These are phyloP conservation scores for Xylogone sp. DNA, from an alignment of 2,329 filamentous ascomycete species.

Conservation along the genomic window DNA sequence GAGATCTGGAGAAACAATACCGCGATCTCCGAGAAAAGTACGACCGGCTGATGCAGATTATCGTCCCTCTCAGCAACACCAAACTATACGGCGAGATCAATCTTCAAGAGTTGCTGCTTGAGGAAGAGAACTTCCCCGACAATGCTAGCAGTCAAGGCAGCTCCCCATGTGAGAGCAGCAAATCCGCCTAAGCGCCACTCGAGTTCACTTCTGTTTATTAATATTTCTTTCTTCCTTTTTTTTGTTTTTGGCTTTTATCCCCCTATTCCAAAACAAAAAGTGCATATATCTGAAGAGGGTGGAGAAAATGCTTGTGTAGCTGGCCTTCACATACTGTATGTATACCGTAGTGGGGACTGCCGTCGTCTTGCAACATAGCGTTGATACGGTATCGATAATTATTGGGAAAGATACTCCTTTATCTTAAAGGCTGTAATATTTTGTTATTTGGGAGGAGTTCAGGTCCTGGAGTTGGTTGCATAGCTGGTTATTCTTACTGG, in stretches of 20 bases:
- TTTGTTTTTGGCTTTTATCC: not conserved
- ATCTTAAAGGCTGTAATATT: not conserved
- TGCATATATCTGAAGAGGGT: not conserved
- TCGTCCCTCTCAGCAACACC: not conserved
- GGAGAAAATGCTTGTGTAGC: not conserved
- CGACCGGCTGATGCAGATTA: not conserved
- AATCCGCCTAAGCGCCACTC: not conserved
- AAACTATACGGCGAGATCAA: not conserved
- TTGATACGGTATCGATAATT: not conserved
- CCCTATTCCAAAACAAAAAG: not conserved
- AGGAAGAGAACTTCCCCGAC: not conserved
- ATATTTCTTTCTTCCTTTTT: not conserved
- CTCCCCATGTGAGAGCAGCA: not conserved
- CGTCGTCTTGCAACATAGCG: not conserved
- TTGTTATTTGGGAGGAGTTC: not conserved
- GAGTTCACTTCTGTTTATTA: not conserved
- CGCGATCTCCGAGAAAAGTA: conserved; percentile 3
- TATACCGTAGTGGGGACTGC: not conserved
- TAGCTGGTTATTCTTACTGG: not conserved
- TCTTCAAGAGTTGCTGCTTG: not conserved
- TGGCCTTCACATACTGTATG: not conserved
- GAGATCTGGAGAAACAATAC: conserved; percentile 9
- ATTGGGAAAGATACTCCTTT: not conserved
- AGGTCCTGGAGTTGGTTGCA: not conserved
- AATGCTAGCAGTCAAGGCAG: not conserved